phyloP scores from a whole-genome alignment of 1,139 yeast species.

The Blastobotrys aristatus region DNA sequence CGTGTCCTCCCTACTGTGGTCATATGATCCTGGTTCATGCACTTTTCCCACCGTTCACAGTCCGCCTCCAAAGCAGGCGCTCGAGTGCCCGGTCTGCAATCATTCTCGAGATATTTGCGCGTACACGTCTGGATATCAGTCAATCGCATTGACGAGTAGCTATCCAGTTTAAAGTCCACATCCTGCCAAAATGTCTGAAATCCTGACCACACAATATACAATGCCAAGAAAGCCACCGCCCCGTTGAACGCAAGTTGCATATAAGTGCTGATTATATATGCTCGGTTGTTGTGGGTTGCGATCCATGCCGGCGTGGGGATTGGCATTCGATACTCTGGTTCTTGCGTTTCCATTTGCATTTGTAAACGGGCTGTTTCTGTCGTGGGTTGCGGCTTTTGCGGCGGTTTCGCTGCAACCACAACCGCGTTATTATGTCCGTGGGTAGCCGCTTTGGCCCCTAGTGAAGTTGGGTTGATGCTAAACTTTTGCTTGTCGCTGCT shows the following conservation, averaged over 20 bases:
- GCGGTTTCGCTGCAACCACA: not conserved
- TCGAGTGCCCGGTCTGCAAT: conserved; percentile 50
- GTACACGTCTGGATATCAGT: conserved; percentile 69
- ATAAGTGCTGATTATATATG: conserved; percentile 67
- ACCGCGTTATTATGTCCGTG: not conserved
- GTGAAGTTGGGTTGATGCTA: conserved; percentile 5
- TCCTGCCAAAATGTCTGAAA: conserved; percentile 61
- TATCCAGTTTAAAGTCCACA: conserved; percentile 61
- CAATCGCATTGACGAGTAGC: conserved; percentile 52
- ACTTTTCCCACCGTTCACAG: conserved; percentile 71
- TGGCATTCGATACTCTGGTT: conserved; percentile 16
- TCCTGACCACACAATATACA: conserved; percentile 50
- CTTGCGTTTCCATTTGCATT: not conserved
- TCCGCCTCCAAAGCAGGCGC: conserved; percentile 68
- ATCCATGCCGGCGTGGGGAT: conserved; percentile 20
- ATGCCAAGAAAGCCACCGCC: conserved; percentile 45
- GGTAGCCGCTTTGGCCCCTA: conserved; percentile 1
- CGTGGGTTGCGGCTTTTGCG: not conserved
- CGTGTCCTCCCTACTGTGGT: conserved; percentile 62
- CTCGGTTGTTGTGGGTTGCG: conserved; percentile 42
- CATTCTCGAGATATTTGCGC: conserved; percentile 63
- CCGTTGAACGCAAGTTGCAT: conserved; percentile 65
- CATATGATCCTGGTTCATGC: conserved; percentile 84
- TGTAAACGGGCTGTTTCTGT: not conserved
- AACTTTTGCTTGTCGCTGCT: conserved; percentile 4